Evolutionary conservation across 352 stramenopile species (phyloP), one percentile per base, ranked within the genome.

Genomic region (Globisporangium nodosum): DNA sequence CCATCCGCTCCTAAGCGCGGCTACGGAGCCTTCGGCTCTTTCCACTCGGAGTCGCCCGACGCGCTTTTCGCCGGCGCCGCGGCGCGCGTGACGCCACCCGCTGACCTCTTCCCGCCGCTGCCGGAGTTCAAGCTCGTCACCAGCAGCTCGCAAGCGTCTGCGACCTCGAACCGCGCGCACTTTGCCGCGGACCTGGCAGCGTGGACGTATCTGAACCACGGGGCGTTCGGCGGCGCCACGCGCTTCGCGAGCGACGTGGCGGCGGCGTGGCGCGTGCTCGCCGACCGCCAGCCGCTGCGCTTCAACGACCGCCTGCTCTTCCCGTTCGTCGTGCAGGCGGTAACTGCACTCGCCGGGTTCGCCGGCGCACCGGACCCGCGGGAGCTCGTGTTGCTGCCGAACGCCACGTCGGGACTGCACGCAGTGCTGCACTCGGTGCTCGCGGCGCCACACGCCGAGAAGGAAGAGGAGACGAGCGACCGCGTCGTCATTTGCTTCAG

Each of bases 181-280:
- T 93, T 91, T 50, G 69, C 76, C 3, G 56, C 89, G 42, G 79
- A 87, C 43, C 66, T 86, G 9, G 18, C 65, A 0, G 64, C 50
- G 15, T 98, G 90, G 90, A 96, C 84, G 37, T 98, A 97, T 66
- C 60, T 98, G 9, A 98, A 98, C 70, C 95, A 98, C 65, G 93
- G 93, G 37, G 92, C 93, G 1, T 98, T 98, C 63, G 93, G 93
- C 9, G 85, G 82, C 0, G 68, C 91, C 0, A 82, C 92, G 3
- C 65, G 66, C 30, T 76, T 85, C 24, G 90, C 88, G 13, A 73
- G 74, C 42, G 57, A 80, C 30, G 82, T 91, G 2, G 86, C 87
- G 3, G 48, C 65, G 12, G 65, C 74, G 18, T 98, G 95, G 95
- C 76, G 88, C 1, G 66, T 66, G 1, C 64, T 85, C 31, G 73